Percentiles rank a stretch among this genome's conserved stretches.
These are phyloP conservation scores for Liriodendron chinense DNA, from an alignment of 164 flowering plant genomes.

Conservation along the genomic window DNA sequence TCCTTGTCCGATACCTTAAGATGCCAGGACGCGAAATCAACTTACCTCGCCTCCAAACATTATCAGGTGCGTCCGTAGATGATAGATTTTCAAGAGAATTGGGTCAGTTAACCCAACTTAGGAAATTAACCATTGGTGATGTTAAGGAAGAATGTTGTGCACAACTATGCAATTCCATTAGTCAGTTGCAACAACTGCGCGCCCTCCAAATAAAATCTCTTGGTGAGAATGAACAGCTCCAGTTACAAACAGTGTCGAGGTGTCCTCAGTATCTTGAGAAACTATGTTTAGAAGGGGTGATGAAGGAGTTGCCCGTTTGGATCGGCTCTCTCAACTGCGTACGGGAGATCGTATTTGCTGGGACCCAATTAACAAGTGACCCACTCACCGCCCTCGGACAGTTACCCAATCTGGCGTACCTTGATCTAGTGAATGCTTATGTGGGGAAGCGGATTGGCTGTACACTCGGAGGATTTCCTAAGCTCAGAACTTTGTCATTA, in stretches of 20 bases:
- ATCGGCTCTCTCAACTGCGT: background rate
- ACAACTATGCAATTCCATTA: slow-evolving; percentile 7
- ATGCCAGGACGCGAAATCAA: slow-evolving; percentile 17
- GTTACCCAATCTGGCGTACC: background rate
- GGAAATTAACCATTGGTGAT: slow-evolving; percentile 20
- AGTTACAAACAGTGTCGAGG: slow-evolving; percentile 15
- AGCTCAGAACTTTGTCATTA: background rate
- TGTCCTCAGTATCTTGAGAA: background rate
- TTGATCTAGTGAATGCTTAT: background rate
- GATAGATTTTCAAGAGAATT: slow-evolving; percentile 21
- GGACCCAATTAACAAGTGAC: background rate
- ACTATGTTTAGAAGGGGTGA: background rate
- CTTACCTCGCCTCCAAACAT: slow-evolving; percentile 26
- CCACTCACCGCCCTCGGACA: background rate
- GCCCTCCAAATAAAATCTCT: background rate
- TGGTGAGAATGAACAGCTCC: background rate
- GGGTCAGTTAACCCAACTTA: slow-evolving; percentile 14
- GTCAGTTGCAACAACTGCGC: background rate
- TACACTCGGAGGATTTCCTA: background rate
- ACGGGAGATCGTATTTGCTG: background rate
- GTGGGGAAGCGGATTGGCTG: background rate
- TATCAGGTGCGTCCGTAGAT: background rate
- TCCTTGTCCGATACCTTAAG: background rate
- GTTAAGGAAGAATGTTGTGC: slow-evolving; percentile 12
- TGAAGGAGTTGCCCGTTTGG: background rate